Conservation (phyloP, 169 alveolate species). For the Cryptosporidium xiaoi region DNA sequence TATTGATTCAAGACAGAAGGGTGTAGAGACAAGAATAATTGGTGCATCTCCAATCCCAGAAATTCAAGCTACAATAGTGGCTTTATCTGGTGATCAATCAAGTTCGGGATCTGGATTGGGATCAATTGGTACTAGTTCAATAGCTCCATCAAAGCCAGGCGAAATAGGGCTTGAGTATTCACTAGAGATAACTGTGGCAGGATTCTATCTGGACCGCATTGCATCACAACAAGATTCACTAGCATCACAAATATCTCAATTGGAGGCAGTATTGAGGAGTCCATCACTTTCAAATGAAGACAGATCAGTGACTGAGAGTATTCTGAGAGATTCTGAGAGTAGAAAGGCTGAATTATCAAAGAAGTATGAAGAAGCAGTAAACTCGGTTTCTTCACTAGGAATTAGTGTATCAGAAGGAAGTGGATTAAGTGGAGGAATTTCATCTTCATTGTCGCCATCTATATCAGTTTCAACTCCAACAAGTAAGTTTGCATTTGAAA, state of each 20-base stretch:
- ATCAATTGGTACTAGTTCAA: neutral
- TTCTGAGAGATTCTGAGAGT: slow-evolving; percentile 40
- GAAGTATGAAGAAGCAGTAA: slow-evolving; percentile 33
- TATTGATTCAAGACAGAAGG: slow-evolving; percentile 27
- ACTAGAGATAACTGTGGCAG: slow-evolving; percentile 23
- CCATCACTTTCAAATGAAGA: slow-evolving; percentile 64
- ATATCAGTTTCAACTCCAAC: neutral
- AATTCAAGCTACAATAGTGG: neutral
- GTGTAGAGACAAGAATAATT: slow-evolving; percentile 7
- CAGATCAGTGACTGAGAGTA: slow-evolving; percentile 24
- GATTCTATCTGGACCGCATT: slow-evolving; percentile 2
- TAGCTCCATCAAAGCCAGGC: neutral
- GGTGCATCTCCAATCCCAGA: slow-evolving; percentile 49
- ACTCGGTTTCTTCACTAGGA: slow-evolving; percentile 5
- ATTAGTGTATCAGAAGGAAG: slow-evolving; percentile 4
- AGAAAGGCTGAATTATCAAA: slow-evolving; percentile 12
- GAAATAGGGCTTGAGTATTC: neutral
- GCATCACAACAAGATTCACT: slow-evolving; percentile 20
- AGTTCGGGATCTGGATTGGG: neutral
- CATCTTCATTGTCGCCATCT: slow-evolving; percentile 29
- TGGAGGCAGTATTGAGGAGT: slow-evolving; percentile 23
- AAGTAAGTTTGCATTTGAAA: slow-evolving; percentile 26
- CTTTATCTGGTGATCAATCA: slow-evolving; percentile 16
- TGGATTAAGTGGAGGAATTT: neutral
- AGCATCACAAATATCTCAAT: slow-evolving; percentile 24